Base-by-base conservation (phyloP, 2,329 filamentous ascomycete genomes). In the Hypomyces perniciosus region DNA sequence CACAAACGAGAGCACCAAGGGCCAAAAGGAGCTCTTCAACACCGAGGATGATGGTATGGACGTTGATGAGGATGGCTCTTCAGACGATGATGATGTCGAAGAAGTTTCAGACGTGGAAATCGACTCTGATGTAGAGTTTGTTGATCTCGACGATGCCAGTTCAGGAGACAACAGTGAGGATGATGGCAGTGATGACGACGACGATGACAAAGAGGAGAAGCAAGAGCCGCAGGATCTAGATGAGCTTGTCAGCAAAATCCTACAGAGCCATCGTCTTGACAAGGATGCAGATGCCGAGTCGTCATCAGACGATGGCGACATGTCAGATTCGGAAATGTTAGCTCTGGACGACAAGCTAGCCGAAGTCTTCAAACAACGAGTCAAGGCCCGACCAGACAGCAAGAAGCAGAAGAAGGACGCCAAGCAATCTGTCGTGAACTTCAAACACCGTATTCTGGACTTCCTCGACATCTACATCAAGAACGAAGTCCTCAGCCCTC, bases 251-350 rank as follows among this genome's bases (percentile, higher is more conserved):
- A 87, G 87, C 2, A 79, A 84, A 57, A 86, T 91, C 2, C 80
- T 96, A 2, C 84, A 88, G 38, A 91, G 85, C 48, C 85, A 86
- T 54, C 72, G 74, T 6, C 70, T 82, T 26, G 80, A 85, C 63
- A 79, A 83, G 48, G 79, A 83, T 54, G 70, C 68, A 12, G 73
- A 77, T 1, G 78, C 77, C 2, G 77, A 78, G 3, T 74, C 74
- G 1, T 79, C 76, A 1, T 82, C 82, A 30, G 79, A 79, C 8
- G 86, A 86, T 53, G 83, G 80, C 3, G 89, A 96, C 68, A 96
- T 99, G 90, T 86, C 90, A 54, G 92, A 97, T 69, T 90, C 92
- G 13, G 86, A 96, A 65, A 97, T 97, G 93, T 84, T 96, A 71
- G 84, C 84, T 4, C 75, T 97, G 12, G 92, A 97, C 61, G 80